Conservation (phyloP, 495 filamentous ascomycete species). For the Cairneyella variabilis region DNA sequence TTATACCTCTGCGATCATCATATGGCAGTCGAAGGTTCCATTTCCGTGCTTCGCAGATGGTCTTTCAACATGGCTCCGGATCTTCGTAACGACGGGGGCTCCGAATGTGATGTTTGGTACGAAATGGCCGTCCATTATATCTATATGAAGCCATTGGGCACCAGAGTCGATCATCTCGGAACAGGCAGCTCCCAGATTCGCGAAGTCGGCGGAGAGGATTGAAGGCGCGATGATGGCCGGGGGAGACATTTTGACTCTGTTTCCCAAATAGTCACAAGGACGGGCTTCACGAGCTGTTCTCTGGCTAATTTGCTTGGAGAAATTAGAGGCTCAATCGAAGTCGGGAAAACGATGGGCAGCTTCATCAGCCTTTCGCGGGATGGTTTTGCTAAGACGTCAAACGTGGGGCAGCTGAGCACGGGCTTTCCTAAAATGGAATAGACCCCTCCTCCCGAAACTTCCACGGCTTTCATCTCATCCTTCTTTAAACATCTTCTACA, state of each 20-base stretch:
- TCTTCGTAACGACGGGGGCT: slow-evolving; percentile 88
- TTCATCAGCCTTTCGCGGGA: too few species aligned
- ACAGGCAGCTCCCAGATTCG: slow-evolving; percentile 78
- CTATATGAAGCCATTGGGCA: slow-evolving; percentile 86
- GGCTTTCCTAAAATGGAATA: too few species aligned
- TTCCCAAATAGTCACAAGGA: background rate
- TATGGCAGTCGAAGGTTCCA: slow-evolving; percentile 98
- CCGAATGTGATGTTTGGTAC: slow-evolving; percentile 98
- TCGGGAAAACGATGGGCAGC: too few species aligned
- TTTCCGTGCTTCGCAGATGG: slow-evolving; percentile 53
- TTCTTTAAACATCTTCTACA: too few species aligned
- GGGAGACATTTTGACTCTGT: slow-evolving; percentile 60
- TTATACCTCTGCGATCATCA: slow-evolving; percentile 97
- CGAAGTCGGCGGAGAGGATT: slow-evolving; percentile 95
- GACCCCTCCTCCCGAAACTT: too few species aligned
- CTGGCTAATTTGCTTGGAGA: too few species aligned
- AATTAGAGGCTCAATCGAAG: too few species aligned
- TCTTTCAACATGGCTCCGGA: slow-evolving; percentile 74
- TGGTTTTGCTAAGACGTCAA: too few species aligned
- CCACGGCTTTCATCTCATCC: too few species aligned
- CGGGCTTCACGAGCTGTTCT: too few species aligned
- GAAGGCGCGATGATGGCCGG: slow-evolving; percentile 94
- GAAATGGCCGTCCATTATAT: slow-evolving; percentile 99
- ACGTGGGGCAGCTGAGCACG: too few species aligned
- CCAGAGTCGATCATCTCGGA: slow-evolving; percentile 73